Percentiles rank a stretch among this genome's conserved stretches.
Evolutionary conservation across 305 asterid genomes (phyloP).

Genomic region (Plantago rigida): DNA sequence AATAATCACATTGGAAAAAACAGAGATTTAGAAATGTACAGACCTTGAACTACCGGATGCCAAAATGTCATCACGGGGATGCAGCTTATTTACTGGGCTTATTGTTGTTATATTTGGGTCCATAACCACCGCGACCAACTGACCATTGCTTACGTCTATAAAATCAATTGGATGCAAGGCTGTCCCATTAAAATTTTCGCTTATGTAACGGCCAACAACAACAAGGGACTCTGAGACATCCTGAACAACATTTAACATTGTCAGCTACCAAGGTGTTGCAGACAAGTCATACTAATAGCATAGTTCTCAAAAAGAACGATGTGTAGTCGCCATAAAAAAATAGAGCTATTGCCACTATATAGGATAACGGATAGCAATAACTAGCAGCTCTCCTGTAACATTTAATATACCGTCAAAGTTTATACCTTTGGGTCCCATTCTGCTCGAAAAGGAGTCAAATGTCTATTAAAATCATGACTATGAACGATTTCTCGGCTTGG

Average conservation of each 20-base stretch:
- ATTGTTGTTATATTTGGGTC: conserved; percentile 92
- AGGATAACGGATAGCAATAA: too few species aligned
- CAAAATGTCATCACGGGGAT: conserved; percentile 82
- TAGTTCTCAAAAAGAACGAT: conserved; percentile 2
- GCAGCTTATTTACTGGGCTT: conserved; percentile 85
- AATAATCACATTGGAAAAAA: neutral
- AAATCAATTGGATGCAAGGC: conserved; percentile 96
- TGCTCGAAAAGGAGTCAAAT: conserved; percentile 86
- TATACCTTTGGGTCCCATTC: conserved; percentile 95
- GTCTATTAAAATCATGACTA: conserved; percentile 90
- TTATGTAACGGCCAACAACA: conserved; percentile 89
- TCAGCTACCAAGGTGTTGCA: conserved; percentile 9
- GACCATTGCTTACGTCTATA: conserved; percentile 71
- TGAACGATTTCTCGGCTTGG: conserved; percentile 97
- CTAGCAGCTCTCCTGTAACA: too few species aligned
- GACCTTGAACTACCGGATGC: conserved; percentile 98
- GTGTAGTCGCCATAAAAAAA: too few species aligned
- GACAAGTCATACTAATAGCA: neutral
- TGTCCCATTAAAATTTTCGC: conserved; percentile 79
- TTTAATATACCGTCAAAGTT: too few species aligned
- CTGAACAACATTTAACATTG: conserved; percentile 34
- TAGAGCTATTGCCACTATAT: too few species aligned
- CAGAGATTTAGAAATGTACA: conserved; percentile 15
- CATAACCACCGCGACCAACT: conserved; percentile 81
- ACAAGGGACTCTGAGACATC: conserved; percentile 78